A percentile compares a stretch with the other conserved stretches of the same genome.
Evolutionary conservation across 495 filamentous ascomycete genomes (phyloP).

Genomic region (Daldinia vernicosa): DNA sequence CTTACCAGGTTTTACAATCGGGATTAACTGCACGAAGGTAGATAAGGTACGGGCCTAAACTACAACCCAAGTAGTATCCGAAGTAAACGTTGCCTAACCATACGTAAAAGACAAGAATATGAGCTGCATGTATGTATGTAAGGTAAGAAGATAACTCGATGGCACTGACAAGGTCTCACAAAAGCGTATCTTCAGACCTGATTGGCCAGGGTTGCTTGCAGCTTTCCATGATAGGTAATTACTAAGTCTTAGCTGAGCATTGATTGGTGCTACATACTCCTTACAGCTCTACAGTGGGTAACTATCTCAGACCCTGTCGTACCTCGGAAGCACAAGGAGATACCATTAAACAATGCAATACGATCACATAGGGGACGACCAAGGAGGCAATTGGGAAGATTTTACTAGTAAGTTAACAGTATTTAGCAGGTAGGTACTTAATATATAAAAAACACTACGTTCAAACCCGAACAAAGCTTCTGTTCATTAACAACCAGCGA

Average conservation of each 20-base stretch:
- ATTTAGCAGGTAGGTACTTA: background rate
- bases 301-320: background rate
- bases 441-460: background rate
- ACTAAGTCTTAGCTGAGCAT: background rate
- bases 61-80: background rate
- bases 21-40: background rate
- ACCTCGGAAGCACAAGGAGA: background rate
- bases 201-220: background rate
- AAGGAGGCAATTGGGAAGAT: background rate
- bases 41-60: background rate
- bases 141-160: background rate
- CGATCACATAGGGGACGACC: background rate
- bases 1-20: background rate
- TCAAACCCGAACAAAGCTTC: background rate
- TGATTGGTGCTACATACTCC: background rate
- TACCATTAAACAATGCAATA: background rate
- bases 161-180: background rate
- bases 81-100: background rate
- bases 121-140: background rate
- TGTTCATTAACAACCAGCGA: background rate
- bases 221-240: slow-evolving; percentile 3
- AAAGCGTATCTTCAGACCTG: background rate
- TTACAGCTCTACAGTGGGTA: background rate
- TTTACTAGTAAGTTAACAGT: background rate
- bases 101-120: background rate